Evolutionary conservation across 768 basidiomycete species (phyloP), one percentile per base, ranked within the genome.

Genomic region (Leccinum fibrillosum): DNA sequence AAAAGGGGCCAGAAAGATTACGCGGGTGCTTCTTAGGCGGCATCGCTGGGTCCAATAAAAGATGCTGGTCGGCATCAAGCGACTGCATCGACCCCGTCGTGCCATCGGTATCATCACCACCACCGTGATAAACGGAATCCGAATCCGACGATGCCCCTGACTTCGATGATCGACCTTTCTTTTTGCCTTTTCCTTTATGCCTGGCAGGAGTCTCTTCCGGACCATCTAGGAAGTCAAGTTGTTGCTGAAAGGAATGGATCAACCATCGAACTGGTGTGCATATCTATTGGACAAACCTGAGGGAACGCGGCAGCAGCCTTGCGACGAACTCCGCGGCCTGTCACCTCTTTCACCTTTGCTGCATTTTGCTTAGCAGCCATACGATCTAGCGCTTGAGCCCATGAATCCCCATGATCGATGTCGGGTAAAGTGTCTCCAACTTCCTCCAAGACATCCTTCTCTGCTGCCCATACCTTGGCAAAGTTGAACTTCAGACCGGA

Each of bases 401-500:
- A 95, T n/a, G 92, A 91, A 69, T 92, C 88, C 30, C 76, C 79
- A 55, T 86, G 79, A 49, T 84, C 85, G 15, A 69, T 61, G 5
- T 75, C 76, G 2, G 69, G 69, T 4, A 77, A 65, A 6, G 75
- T 77, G 49, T 89, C 89, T 34, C 75, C 78, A 21, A 92, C 68
- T 15, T 90, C 89, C 67, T 88, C 89, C 50, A 91, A 72, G 3
- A 76, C 66, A 54, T 88, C 88, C 67, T 89, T 88, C 59, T 89
- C 85, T 23, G 89, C 85, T 1, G 88, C 84, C 95, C 95, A 98
- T 45, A 98, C 82, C 70, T 95, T 94, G 11, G 95, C 94, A 66
- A 95, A 96, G 6, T 83, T 83, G 70, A 98, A 97, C 9, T 83
- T 77, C 30, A 86, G 71, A 37, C 78, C 77, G n/a, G 80, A 74